Conservation (phyloP, 768 basidiomycete genomes). For the Boletus bicolor region DNA sequence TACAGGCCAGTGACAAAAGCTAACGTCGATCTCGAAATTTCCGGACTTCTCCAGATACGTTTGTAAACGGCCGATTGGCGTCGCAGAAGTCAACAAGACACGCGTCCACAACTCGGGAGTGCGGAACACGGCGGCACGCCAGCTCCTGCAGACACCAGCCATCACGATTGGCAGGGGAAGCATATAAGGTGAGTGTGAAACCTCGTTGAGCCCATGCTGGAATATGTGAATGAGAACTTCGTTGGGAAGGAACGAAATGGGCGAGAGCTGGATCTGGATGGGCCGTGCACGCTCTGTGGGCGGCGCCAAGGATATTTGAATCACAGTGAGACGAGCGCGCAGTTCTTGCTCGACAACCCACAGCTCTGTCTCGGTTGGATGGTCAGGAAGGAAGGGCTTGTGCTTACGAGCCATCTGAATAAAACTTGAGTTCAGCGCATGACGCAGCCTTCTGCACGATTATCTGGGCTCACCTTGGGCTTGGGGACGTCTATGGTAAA, state of each 20-base stretch:
- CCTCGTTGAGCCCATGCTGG: not conserved
- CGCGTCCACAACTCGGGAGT: conserved; percentile 10
- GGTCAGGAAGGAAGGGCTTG: not conserved
- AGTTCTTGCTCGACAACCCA: conserved; percentile 1
- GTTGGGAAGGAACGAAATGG: conserved; percentile 19
- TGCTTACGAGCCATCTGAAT: conserved; percentile 1
- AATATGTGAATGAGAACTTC: conserved; percentile 18
- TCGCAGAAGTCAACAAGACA: conserved; percentile 17
- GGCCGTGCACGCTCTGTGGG: not conserved
- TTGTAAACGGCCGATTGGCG: conserved; percentile 1
- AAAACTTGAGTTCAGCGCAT: not conserved
- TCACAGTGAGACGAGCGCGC: not conserved
- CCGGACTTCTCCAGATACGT: conserved; percentile 9
- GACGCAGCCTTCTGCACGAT: not conserved
- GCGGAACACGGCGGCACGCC: conserved; percentile 2
- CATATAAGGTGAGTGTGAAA: not conserved
- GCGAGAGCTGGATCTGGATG: conserved; percentile 13
- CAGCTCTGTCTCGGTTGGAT: not conserved
- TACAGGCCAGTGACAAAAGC: conserved; percentile 14
- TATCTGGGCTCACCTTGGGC: not conserved
- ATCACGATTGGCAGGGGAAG: conserved; percentile 2
- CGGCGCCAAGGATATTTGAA: not conserved
- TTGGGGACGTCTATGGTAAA: not conserved
- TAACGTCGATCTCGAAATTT: conserved; percentile 2
- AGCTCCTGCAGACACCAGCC: conserved; percentile 16